Evolutionary conservation across 805 yeast genomes (phyloP).

Genomic region (Blastobotrys americana): DNA sequence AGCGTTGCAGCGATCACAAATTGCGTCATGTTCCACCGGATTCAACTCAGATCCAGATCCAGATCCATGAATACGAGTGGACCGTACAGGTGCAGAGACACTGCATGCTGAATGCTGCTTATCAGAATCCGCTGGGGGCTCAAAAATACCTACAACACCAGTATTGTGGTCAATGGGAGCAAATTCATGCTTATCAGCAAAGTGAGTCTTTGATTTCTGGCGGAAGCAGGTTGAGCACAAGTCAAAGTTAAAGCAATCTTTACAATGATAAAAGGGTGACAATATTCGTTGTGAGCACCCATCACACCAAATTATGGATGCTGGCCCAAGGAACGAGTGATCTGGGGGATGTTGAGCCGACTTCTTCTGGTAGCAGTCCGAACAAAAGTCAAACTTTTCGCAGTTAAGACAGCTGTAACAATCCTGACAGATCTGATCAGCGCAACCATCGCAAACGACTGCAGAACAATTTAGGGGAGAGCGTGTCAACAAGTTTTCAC

Average conservation of each 20-base stretch:
- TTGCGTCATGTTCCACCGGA: constrained; percentile 14
- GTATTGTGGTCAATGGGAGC: constrained; percentile 7
- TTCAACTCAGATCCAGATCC: background rate
- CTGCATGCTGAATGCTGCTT: background rate
- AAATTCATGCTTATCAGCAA: background rate
- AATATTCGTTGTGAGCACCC: constrained; percentile 21
- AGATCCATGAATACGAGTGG: no score
- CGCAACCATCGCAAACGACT: constrained; percentile 22
- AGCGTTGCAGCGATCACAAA: constrained; percentile 23
- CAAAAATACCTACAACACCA: constrained; percentile 40
- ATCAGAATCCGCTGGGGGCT: constrained; percentile 13
- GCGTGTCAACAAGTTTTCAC: no score
- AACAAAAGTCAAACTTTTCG: constrained; percentile 44
- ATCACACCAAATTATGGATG: constrained; percentile 16
- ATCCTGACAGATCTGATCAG: constrained; percentile 30
- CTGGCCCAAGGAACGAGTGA: constrained; percentile 17
- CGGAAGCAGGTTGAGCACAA: constrained; percentile 36
- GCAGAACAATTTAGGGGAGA: no score
- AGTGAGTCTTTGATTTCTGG: constrained; percentile 7
- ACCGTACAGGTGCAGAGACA: constrained; percentile 33
- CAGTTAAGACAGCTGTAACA: constrained; percentile 45
- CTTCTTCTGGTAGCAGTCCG: constrained; percentile 24
- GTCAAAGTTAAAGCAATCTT: constrained; percentile 45
- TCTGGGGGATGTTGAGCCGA: constrained; percentile 16
- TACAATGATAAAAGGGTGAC: constrained; percentile 44